phyloP scores from a whole-genome alignment of 306 rosid species.

The Cicer judaicum region DNA sequence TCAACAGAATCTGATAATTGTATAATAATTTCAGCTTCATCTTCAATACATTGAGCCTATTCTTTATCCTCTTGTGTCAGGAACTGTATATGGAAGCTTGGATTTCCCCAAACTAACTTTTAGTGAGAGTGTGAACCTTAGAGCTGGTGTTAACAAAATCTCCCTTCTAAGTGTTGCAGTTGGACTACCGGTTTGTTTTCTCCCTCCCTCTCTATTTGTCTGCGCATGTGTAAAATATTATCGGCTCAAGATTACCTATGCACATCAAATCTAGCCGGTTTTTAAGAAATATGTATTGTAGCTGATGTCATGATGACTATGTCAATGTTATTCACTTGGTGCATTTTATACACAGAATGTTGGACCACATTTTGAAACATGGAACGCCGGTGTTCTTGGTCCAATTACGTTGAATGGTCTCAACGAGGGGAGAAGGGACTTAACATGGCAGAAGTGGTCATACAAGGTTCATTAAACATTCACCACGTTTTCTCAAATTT shows the following conservation, averaged over 20 bases:
- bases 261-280: constrained; percentile 19
- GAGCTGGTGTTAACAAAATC: constrained; percentile 85
- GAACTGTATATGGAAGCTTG: constrained; percentile 87
- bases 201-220: constrained; percentile 41
- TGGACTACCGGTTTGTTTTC: constrained; percentile 87
- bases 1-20: constrained; percentile 15
- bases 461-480: constrained; percentile 71
- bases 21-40: constrained; percentile 38
- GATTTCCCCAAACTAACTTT: constrained; percentile 84
- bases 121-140: constrained; percentile 70
- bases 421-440: constrained; percentile 91
- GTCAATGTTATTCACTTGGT: constrained; percentile 37
- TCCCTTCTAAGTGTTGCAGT: constrained; percentile 91
- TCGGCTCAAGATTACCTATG: constrained; percentile 16
- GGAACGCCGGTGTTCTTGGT: constrained; percentile 97
- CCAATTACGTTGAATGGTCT: constrained; percentile 84
- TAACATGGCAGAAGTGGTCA: constrained; percentile 98
- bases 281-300: constrained; percentile 24
- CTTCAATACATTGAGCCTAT: constrained; percentile 30
- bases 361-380: constrained; percentile 96
- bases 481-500: constrained; percentile 15
- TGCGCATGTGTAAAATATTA: not conserved
- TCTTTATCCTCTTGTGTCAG: constrained; percentile 51
- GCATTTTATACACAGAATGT: constrained; percentile 66
- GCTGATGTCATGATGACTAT: constrained; percentile 6